Base-by-base conservation (phyloP, 176 grass and related monocot genomes). In the Phyllostachys edulis region DNA sequence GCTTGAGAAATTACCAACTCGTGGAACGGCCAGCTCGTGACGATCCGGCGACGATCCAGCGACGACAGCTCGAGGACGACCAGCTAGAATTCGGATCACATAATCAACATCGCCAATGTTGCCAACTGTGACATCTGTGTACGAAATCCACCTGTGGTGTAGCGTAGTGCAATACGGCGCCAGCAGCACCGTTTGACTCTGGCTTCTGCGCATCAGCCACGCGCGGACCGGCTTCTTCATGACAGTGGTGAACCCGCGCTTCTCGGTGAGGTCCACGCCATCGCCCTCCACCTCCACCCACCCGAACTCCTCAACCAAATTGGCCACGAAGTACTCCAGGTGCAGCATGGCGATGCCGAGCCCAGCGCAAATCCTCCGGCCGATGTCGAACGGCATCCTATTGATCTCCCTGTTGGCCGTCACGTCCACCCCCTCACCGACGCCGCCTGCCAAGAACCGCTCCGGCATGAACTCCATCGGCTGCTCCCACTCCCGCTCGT, bases 301-400 rank as follows among this genome's bases (percentile, higher is more conserved):
- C 55, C 90, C 73, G 61, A 92, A 94, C 63, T 86, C 90, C 23
- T 17, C 78, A 3, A 92, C 82, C 87, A 94, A n/a, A 50, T 92
- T 88, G 56, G 87, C 92, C 26, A 94, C 90, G 42, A 92, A 92
- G 63, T 88, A 92, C 78, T 92, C 92, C 3, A 92, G 60, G 71
- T 92, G 92, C 24, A 92, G 82, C 90, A 90, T 85, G 16, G 87
- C 85, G 24, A 90, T 37, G n/a, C 69, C 51, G 37, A 90, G 45
- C 55, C 86, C 89, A 0, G 89, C 83, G 61, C 89, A 91, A 9
- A 94, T 87, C 65, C 89, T 86, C 27, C 89, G 59, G 16, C 92
- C 92, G 9, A 56, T 80, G 21, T 87, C 87, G 66, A 94, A 94
- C 20, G 87, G 84, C 89, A 91, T 94, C 93, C 92, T 95, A 75